These are phyloP conservation scores for Starmerella kuoi DNA, from an alignment of 805 yeast genomes.

Conservation along the genomic window DNA sequence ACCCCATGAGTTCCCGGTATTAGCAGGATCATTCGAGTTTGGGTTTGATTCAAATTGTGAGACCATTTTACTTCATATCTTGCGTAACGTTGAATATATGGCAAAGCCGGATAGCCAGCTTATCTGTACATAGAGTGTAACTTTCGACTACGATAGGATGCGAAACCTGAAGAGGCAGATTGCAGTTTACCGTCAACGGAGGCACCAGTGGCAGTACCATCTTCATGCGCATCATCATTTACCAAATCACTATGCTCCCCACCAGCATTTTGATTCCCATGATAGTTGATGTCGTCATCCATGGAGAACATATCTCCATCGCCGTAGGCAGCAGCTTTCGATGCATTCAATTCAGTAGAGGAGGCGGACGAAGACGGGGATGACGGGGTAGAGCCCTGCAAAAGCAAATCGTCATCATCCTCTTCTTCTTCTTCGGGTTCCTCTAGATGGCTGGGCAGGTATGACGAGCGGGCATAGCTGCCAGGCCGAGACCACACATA, in stretches of 20 bases:
- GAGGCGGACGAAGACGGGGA: slow-evolving; percentile 5
- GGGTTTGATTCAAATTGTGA: slow-evolving; percentile 24
- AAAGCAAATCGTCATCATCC: slow-evolving; percentile 4
- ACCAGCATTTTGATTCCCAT: too few relatives aligned
- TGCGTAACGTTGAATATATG: slow-evolving; percentile 29
- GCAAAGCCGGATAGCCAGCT: slow-evolving; percentile 23
- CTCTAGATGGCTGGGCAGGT: slow-evolving; percentile 17
- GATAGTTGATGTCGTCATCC: slow-evolving; percentile 12
- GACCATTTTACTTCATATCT: slow-evolving; percentile 23
- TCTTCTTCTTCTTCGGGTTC: slow-evolving; percentile 15
- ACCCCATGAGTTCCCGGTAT: slow-evolving; percentile 29
- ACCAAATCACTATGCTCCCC: too few relatives aligned
- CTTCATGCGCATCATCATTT: too few relatives aligned
- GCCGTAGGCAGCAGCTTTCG: slow-evolving; percentile 1
- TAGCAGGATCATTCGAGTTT: slow-evolving; percentile 30
- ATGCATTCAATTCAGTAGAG: neutral
- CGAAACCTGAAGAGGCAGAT: too few relatives aligned
- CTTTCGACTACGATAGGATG: neutral
- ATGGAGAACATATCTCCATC: slow-evolving; percentile 14
- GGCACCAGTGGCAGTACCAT: too few relatives aligned
- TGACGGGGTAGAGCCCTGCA: slow-evolving; percentile 2
- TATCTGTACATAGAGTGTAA: slow-evolving; percentile 9
- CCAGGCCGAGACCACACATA: slow-evolving; percentile 1
- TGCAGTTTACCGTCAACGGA: too few relatives aligned
- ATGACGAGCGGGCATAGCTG: slow-evolving; percentile 5